Percentiles rank a stretch among this genome's conserved stretches.
phyloP scores from a whole-genome alignment of 73 alveolate genomes.

The Symbiodinium pilosum region DNA sequence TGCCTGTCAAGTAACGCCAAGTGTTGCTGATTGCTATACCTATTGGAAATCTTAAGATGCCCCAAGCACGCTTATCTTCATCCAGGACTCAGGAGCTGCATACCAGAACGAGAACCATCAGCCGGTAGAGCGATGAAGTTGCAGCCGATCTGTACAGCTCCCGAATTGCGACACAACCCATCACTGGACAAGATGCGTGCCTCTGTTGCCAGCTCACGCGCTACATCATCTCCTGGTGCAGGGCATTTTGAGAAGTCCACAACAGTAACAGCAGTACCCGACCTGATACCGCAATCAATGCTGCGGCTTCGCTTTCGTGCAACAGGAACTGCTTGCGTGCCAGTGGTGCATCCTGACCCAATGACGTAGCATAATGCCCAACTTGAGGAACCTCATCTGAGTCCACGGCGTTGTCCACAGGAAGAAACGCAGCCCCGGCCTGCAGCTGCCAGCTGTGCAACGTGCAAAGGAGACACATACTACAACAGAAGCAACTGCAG shows the following conservation, averaged over 20 bases:
- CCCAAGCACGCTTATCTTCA: too few species aligned
- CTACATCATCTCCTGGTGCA: conserved; percentile 71
- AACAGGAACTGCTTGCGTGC: conserved; percentile 79
- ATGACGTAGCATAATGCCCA: background rate
- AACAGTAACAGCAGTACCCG: background rate
- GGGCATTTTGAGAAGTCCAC: background rate
- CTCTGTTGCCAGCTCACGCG: conserved; percentile 79
- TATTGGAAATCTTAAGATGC: too few species aligned
- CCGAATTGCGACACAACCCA: too few species aligned
- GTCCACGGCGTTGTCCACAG: conserved; percentile 49
- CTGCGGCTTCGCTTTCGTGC: conserved; percentile 79
- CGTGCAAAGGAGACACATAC: too few species aligned
- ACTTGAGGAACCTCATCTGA: background rate
- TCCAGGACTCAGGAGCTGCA: background rate
- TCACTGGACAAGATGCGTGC: background rate
- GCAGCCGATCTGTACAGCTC: conserved; percentile 60
- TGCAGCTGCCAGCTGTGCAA: background rate
- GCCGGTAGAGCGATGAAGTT: conserved; percentile 53
- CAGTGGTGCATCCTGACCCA: conserved; percentile 61
- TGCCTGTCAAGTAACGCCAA: too few species aligned
- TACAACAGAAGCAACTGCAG: too few species aligned
- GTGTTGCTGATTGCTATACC: too few species aligned
- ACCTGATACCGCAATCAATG: conserved; percentile 68
- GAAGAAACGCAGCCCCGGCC: conserved; percentile 91
- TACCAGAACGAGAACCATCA: background rate